These are phyloP conservation scores for cucumber (Cucumis sativus) DNA, from an alignment of 306 rosid species.

Conservation along the genomic window Cucumber_9930_V3 NC_026661.2:5318501-5319000, in stretches of 20 bases:
- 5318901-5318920: conserved; percentile 78
- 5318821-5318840: conserved; percentile 87
- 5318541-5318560: conserved; percentile 85
- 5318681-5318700: conserved; percentile 58
- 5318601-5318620: not conserved
- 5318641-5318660: conserved; percentile 12
- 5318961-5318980: not conserved
- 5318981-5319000: not conserved
- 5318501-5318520: conserved; percentile 87
- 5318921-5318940: conserved; percentile 25
- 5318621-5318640: not conserved
- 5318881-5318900: conserved; percentile 65
- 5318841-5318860: conserved; percentile 56
- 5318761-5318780: conserved; percentile 73
- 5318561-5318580: conserved; percentile 76
- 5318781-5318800: conserved; percentile 48
- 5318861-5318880: conserved; percentile 36
- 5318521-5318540: conserved; percentile 53
- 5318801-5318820: conserved; percentile 65
- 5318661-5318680: conserved; percentile 44
- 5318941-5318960: not conserved
- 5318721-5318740: conserved; percentile 53
- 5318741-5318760: conserved; percentile 79
- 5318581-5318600: conserved; percentile 40
- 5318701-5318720: conserved; percentile 40